Conservation (phyloP, 2,329 filamentous ascomycete genomes). For the Lecanicillium sp. region DNA sequence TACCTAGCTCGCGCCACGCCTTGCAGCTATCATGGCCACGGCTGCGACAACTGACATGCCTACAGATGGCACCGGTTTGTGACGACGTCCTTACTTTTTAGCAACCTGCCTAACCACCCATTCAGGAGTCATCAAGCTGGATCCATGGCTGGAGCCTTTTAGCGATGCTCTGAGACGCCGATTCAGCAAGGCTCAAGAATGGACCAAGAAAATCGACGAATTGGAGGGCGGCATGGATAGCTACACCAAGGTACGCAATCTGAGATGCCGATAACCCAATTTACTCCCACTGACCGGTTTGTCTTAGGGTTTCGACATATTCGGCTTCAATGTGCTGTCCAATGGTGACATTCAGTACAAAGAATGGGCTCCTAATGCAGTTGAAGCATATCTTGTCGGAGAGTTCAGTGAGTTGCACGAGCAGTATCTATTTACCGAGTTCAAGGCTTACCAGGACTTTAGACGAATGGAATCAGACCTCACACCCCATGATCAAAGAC, state of each 20-base stretch:
- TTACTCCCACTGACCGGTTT: slow-evolving; percentile 8
- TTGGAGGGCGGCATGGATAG: slow-evolving; percentile 85
- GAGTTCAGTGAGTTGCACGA: slow-evolving; percentile 70
- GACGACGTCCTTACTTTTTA: not conserved
- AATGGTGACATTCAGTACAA: slow-evolving; percentile 85
- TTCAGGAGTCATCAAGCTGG: slow-evolving; percentile 76
- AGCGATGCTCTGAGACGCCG: slow-evolving; percentile 68
- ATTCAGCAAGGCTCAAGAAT: slow-evolving; percentile 73
- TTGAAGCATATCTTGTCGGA: slow-evolving; percentile 77
- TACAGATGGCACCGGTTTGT: slow-evolving; percentile 66
- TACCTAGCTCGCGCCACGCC: slow-evolving; percentile 3
- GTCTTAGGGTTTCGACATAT: slow-evolving; percentile 74
- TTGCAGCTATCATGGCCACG: slow-evolving; percentile 15
- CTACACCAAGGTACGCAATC: slow-evolving; percentile 66
- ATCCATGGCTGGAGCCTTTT: slow-evolving; percentile 87
- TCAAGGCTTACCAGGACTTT: not conserved
- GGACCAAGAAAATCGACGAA: slow-evolving; percentile 78
- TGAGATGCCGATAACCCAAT: slow-evolving; percentile 1
- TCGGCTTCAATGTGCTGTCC: slow-evolving; percentile 74
- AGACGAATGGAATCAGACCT: slow-evolving; percentile 82
- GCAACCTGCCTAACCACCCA: slow-evolving; percentile 2
- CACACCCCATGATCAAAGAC: slow-evolving; percentile 83
- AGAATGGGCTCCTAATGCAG: slow-evolving; percentile 93
- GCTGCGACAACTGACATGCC: slow-evolving; percentile 43
- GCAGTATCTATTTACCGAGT: not conserved